These are phyloP conservation scores for Fraxinus velutina DNA, from an alignment of 305 asterid species.

Conservation along the genomic window DNA sequence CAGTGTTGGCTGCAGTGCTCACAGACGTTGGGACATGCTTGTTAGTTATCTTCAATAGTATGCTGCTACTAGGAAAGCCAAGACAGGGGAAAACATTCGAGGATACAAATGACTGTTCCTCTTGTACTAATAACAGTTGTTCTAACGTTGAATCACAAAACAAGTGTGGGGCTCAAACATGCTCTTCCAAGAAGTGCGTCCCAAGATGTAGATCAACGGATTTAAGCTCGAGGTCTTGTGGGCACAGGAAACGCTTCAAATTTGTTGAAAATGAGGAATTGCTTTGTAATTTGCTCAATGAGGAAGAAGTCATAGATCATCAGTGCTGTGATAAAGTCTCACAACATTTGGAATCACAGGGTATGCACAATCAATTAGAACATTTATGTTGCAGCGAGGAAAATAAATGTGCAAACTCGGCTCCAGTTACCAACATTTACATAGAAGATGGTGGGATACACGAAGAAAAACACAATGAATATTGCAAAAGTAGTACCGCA, in stretches of 20 bases:
- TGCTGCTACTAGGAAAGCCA: slow-evolving; percentile 52
- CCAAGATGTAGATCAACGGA: slow-evolving; percentile 17
- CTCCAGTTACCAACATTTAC: not conserved
- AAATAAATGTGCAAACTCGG: not conserved
- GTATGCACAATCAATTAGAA: slow-evolving; percentile 16
- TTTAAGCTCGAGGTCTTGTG: not conserved
- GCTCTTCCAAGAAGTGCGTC: slow-evolving; percentile 25
- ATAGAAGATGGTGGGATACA: slow-evolving; percentile 1
- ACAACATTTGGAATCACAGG: slow-evolving; percentile 7
- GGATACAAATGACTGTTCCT: not conserved
- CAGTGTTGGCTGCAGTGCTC: slow-evolving; percentile 86
- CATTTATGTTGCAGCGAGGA: slow-evolving; percentile 16
- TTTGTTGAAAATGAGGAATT: slow-evolving; percentile 44
- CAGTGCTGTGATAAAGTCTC: not conserved
- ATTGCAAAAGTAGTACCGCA: not conserved
- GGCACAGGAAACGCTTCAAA: slow-evolving; percentile 11
- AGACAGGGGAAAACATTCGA: slow-evolving; percentile 3
- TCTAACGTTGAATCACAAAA: slow-evolving; percentile 24
- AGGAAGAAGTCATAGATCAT: not conserved
- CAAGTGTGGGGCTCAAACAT: slow-evolving; percentile 3
- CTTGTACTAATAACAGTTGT: slow-evolving; percentile 19
- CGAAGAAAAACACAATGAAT: slow-evolving; percentile 28
- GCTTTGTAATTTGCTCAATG: slow-evolving; percentile 6
- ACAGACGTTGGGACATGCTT: slow-evolving; percentile 81
- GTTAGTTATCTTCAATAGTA: slow-evolving; percentile 74